Base-by-base conservation (phyloP, 352 stramenopile species). In the Globisporangium uncinulatum region DNA sequence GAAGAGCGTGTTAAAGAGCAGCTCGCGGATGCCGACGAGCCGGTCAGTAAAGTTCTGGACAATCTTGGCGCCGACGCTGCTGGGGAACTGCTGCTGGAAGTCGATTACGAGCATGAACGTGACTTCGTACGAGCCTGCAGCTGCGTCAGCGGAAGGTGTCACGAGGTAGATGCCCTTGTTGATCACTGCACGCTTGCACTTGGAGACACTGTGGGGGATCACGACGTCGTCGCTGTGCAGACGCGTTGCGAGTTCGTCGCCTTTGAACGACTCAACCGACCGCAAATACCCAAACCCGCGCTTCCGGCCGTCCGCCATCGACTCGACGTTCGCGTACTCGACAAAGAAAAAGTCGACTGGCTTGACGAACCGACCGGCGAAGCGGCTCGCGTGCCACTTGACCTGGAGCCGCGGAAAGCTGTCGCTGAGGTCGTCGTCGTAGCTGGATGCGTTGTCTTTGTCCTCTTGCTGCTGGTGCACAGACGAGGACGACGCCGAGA, bases 271-370 rank as follows among this genome's bases (percentile, higher is more conserved):
- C 54, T 94, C 83, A 0, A 91, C 74, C 11, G 79, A 91, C 17
- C 83, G 79, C 53, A 94, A 66, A 57, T 92, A 94, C 7, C 79
- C 80, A 51, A 87, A 92, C 21, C 81, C 79, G 17, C 83, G 81
- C 32, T 76, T 77, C 15, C 74, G 73, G 13, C 83, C 83, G 21
- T 90, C 77, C 1, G 67, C 64, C 48, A 89, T 72, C 4, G 68
- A 76, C 56, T 94, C 83, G 31, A 92, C 74, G 53, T 91, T 91
- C 42, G 82, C 77, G 31, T 92, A 94, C 66, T 94, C 85, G 39
- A 93, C 80, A 61, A 93, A 94, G 55, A 92, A 89, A 46, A 94
- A 91, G 53, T 94, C 85, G 11, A 90, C 70, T 36, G 83, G 82
- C 60, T 92, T 93, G 44, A 90, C 81, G 36, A 93, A 90, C 1